Evolutionary conservation across 495 filamentous ascomycete genomes (phyloP).

Genomic region (Penicillium mononematosum): DNA sequence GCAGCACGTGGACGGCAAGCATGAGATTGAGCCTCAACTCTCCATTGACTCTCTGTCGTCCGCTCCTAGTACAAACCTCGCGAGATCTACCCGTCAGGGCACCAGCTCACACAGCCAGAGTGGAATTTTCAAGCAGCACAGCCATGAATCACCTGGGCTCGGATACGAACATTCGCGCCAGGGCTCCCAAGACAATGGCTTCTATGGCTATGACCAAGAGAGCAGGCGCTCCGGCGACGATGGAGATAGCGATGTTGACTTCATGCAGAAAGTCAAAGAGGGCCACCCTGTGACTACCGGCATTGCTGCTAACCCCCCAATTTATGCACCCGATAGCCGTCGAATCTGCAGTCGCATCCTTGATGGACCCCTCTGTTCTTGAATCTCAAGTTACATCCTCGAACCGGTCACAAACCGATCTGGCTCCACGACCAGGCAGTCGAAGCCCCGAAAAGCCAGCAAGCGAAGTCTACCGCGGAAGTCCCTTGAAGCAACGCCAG

Average conservation of each 20-base stretch:
- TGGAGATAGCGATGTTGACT: constrained; percentile 65
- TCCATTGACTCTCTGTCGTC: constrained; percentile 55
- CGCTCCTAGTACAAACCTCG: constrained; percentile 54
- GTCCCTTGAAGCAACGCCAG: constrained; percentile 47
- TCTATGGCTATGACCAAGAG: constrained; percentile 49
- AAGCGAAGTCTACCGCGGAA: constrained; percentile 32
- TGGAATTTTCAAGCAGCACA: constrained; percentile 44
- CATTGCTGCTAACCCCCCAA: constrained; percentile 69
- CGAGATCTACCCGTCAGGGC: constrained; percentile 52
- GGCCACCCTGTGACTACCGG: constrained; percentile 64
- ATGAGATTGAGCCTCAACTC: constrained; percentile 39
- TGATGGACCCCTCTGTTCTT: constrained; percentile 73
- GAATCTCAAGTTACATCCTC: constrained; percentile 37
- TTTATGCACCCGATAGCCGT: constrained; percentile 71
- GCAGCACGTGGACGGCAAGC: constrained; percentile 21
- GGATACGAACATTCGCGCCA: constrained; percentile 41
- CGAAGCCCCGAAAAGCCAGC: constrained; percentile 23
- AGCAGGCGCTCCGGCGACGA: constrained; percentile 55
- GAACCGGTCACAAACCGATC: constrained; percentile 37
- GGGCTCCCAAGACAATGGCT: constrained; percentile 27
- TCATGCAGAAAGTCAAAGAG: constrained; percentile 59
- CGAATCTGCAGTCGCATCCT: constrained; percentile 84
- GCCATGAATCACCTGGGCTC: constrained; percentile 35
- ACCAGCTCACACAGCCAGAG: constrained; percentile 49
- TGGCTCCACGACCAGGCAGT: constrained; percentile 27